Percentiles rank a stretch among this genome's conserved stretches.
These are phyloP conservation scores for Paulownia fortunei DNA, from an alignment of 257 asterid genomes.

Conservation along the genomic window DNA sequence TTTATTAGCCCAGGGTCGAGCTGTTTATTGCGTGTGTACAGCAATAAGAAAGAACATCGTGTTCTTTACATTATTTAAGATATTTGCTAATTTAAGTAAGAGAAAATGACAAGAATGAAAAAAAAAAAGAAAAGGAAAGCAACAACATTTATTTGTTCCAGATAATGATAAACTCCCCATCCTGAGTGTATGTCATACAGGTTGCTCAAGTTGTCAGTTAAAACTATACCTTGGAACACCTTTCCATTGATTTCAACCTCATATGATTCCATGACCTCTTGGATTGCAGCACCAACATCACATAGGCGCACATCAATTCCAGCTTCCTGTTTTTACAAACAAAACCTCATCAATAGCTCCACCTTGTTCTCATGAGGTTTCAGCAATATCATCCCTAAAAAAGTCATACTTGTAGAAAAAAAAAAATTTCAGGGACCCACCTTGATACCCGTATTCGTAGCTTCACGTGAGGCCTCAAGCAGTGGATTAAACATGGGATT, in stretches of 20 bases:
- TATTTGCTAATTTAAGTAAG: neutral
- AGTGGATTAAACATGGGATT: constrained; percentile 96
- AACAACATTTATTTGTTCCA: neutral
- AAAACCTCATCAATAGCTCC: constrained; percentile 23
- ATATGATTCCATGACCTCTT: constrained; percentile 99
- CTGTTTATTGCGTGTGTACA: neutral
- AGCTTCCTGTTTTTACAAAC: constrained; percentile 62
- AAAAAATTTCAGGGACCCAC: constrained; percentile 41
- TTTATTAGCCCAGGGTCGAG: neutral
- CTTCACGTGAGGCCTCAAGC: constrained; percentile 97
- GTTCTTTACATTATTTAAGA: neutral
- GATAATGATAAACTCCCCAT: constrained; percentile 8
- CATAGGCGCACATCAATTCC: constrained; percentile 95
- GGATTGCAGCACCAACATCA: constrained; percentile 96
- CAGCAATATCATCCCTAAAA: neutral
- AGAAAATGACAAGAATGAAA: neutral
- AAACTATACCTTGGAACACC: constrained; percentile 74
- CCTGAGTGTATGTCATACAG: neutral
- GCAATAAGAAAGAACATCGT: neutral
- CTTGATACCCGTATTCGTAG: constrained; percentile 95
- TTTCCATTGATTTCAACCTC: constrained; percentile 98
- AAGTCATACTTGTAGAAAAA: neutral
- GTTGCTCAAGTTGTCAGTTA: constrained; percentile 19
- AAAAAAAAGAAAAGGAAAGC: neutral
- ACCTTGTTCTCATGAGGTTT: constrained; percentile 12